Evolutionary conservation across 805 yeast genomes (phyloP).

Genomic region (Wickerhamomyces strasburgensis): DNA sequence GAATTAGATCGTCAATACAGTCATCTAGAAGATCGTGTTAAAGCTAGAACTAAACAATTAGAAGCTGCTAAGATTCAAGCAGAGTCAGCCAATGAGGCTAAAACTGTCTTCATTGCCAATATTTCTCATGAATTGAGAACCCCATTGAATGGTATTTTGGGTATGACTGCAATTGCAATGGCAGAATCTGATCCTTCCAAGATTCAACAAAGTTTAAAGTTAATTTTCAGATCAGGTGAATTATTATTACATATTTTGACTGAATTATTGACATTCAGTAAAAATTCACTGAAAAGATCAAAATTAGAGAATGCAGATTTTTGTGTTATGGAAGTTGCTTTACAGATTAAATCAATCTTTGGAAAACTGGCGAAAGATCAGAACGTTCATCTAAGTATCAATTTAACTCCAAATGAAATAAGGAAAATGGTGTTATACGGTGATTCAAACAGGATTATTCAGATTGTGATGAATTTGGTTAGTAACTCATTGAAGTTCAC

Average conservation of each 20-base stretch:
- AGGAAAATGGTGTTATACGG: conserved; percentile 71
- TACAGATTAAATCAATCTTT: conserved; percentile 83
- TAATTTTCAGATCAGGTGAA: conserved; percentile 90
- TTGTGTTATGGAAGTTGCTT: conserved; percentile 70
- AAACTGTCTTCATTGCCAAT: conserved; percentile 88
- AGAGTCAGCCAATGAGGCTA: conserved; percentile 94
- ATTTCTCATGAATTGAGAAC: conserved; percentile 93
- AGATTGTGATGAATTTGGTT: conserved; percentile 87
- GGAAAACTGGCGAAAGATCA: conserved; percentile 75
- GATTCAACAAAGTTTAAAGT: conserved; percentile 69
- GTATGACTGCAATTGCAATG: conserved; percentile 92
- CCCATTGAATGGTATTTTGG: conserved; percentile 92
- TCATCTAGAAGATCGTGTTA: conserved; percentile 82
- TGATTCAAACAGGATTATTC: conserved; percentile 86
- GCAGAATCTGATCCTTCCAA: conserved; percentile 68
- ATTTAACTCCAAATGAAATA: conserved; percentile 53
- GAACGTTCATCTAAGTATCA: conserved; percentile 60
- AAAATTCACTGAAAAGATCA: conserved; percentile 79
- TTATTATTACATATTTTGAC: conserved; percentile 82
- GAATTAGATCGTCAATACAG: conserved; percentile 81
- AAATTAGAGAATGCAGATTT: conserved; percentile 81
- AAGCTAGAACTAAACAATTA: conserved; percentile 78
- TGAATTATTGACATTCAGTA: conserved; percentile 87
- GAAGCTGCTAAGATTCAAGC: conserved; percentile 87
- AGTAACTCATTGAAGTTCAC: conserved; percentile 91